phyloP scores from a whole-genome alignment of 371 early-diverging fungal genomes.

The Mucor irregularis region DNA sequence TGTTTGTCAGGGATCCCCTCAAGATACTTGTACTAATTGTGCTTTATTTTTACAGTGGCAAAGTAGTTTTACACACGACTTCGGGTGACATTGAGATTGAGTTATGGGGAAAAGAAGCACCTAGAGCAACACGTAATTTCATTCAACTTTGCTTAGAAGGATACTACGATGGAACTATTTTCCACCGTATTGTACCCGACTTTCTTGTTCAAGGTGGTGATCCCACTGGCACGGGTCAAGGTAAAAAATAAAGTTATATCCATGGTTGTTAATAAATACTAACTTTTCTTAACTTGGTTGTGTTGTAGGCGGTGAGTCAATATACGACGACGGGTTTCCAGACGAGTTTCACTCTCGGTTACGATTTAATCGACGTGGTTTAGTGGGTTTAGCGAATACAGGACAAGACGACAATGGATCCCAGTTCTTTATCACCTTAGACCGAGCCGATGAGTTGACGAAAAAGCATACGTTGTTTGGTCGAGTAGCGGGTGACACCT shows the following conservation, averaged over 20 bases:
- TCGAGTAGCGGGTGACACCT: slow-evolving; percentile 89
- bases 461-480: slow-evolving; percentile 92
- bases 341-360: slow-evolving; percentile 93
- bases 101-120: slow-evolving; percentile 92
- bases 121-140: slow-evolving; percentile 91
- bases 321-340: slow-evolving; percentile 81
- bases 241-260: slow-evolving; percentile 20
- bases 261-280: neutral
- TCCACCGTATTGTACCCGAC: slow-evolving; percentile 85
- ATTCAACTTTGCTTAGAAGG: slow-evolving; percentile 86
- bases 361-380: slow-evolving; percentile 84
- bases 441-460: slow-evolving; percentile 81
- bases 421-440: slow-evolving; percentile 96
- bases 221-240: slow-evolving; percentile 83
- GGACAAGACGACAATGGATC: slow-evolving; percentile 78
- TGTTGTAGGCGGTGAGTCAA: slow-evolving; percentile 91
- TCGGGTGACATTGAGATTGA: slow-evolving; percentile 90
- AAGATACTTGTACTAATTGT: neutral
- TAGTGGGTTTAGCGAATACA: slow-evolving; percentile 91
- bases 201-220: slow-evolving; percentile 98
- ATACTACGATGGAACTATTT: slow-evolving; percentile 82
- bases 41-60: slow-evolving; percentile 59
- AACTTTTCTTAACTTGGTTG: neutral
- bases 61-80: slow-evolving; percentile 87
- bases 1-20: no score